Evolutionary conservation across 2,329 filamentous ascomycete species (phyloP), one percentile per base, ranked within the genome.

Genomic region (Colletotrichum horii): DNA sequence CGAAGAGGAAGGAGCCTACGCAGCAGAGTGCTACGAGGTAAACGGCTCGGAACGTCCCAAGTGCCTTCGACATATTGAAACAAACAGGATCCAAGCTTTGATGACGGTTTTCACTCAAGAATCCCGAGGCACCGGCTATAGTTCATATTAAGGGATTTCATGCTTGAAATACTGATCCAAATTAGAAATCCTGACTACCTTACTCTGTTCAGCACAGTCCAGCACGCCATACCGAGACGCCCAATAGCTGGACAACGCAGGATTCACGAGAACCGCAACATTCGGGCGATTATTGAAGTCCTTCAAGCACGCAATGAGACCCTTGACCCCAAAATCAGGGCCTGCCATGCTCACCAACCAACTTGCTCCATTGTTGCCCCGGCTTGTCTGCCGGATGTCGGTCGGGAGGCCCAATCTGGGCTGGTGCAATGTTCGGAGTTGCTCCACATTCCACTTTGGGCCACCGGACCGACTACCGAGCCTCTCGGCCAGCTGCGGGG

Each of bases 11-110:
- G 2, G 84, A 85, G 15, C 83, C 83, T 24, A 82, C 79, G 78
- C 84, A 85, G 81, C 81, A 82, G 36, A 85, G 77, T n/a, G 83
- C 80, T 60, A 83, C 83, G 26, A 85, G 80, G 76, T 85, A 85
- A 48, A 80, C 79, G 64, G 84, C 83, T 69, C 84, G 81, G 78
- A 85, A 84, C 7, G 80, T 83, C 16, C 84, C 84, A 65, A 85
- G 77, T 34, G 66, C 24, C 30, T 55, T 70, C 30, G 74, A 67
- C 70, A 74, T 74, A 5, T 19, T 55, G 55, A 24, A 43, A 28
- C n/a, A 30, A 7, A 61, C 16, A 26, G 24, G 19, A 48, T 48
- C 0, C 3, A 48, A 12, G 38, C 19, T n/a, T 61, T 28, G 56
- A n/a, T n/a, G 7, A 56, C 15, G 14, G 22, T 8, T 14, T 56